Base-by-base conservation (phyloP, 23 red algal species). In the Agarophyton chilense region DNA sequence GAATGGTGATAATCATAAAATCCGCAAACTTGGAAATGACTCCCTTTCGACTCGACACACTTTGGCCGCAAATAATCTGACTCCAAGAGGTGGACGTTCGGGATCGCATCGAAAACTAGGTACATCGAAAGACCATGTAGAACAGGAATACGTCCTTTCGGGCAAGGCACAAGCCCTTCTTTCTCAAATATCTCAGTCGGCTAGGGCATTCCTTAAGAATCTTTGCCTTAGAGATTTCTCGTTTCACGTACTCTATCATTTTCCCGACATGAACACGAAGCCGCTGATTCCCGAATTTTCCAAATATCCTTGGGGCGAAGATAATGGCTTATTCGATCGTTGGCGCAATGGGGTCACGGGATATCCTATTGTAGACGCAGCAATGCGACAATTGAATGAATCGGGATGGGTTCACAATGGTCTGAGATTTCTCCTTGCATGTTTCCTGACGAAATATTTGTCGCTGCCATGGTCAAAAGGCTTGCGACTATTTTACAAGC, bases 361-460 rank as follows among this genome's bases (percentile, higher is more conserved):
- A 38, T 99, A 96, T 86, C 97, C 97, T 38, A 92, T 99, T 51
- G 82, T 99, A 0, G 97, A 99, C 81, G 97, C 97, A 2, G 97
- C 93, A 25, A 99, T 99, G 90, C 97, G 97, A 11, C 76, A 99
- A 60, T 63, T 99, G 81, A 29, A 39, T 0, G 44, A 49, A 42
- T 90, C 91, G 7, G 97, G 97, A 3, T 99, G 97, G 97, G 60
- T 96, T 67, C 97, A 99, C 87, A 92, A 95, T 49, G 36, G 76
- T 12, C 75, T 99, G 81, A 90, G 97, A 34, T 96, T 94, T 71
- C 92, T 99, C 19, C 49, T 96, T 49, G 97, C 93, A 12, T 93
- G 90, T 40, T 99, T 99, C 72, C 62, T 99, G 26, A 93, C 88
- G 24, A 95, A 96, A 63, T 94, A 96, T 51, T 71, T 99, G 22